Evolutionary conservation across 345 rosid genomes (phyloP).

Genomic region (Eutrema japonicum): DNA sequence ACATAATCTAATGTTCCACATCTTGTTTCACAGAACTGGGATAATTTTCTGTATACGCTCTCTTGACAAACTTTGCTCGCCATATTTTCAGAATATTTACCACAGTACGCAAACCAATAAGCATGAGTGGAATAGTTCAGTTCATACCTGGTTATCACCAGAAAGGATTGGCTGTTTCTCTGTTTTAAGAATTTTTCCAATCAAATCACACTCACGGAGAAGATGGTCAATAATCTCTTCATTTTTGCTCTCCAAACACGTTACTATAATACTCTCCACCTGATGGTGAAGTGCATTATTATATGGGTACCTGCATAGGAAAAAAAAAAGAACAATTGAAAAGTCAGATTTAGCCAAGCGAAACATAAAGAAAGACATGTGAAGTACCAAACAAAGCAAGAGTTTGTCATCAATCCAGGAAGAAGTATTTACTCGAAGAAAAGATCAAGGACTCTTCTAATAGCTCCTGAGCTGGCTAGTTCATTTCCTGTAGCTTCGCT

Average conservation of each 20-base stretch:
- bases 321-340: conserved; percentile 21
- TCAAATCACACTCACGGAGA: conserved; percentile 78
- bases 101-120: conserved; percentile 22
- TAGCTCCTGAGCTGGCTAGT: conserved; percentile 84
- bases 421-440: conserved; percentile 75
- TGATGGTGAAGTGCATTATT: conserved; percentile 96
- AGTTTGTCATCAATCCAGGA: conserved; percentile 23
- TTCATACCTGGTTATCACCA: conserved; percentile 57
- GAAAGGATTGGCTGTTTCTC: conserved; percentile 73
- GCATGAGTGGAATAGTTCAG: conserved; percentile 17
- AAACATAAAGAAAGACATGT: background rate
- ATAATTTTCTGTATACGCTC: background rate
- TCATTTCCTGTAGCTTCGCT: conserved; percentile 85
- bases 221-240: conserved; percentile 68
- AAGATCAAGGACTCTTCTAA: conserved; percentile 67
- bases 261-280: conserved; percentile 78
- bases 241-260: conserved; percentile 83
- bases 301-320: conserved; percentile 77
- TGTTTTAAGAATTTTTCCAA: conserved; percentile 70
- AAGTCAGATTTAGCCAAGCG: conserved; percentile 28
- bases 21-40: conserved; percentile 20
- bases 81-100: background rate
- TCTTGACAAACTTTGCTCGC: conserved; percentile 14
- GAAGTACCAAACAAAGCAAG: conserved; percentile 2
- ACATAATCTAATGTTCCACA: conserved; percentile 31